A percentile compares a stretch with the other conserved stretches of the same genome.
Evolutionary conservation across 768 basidiomycete species (phyloP).

Genomic region (Tubosaeta sp.): DNA sequence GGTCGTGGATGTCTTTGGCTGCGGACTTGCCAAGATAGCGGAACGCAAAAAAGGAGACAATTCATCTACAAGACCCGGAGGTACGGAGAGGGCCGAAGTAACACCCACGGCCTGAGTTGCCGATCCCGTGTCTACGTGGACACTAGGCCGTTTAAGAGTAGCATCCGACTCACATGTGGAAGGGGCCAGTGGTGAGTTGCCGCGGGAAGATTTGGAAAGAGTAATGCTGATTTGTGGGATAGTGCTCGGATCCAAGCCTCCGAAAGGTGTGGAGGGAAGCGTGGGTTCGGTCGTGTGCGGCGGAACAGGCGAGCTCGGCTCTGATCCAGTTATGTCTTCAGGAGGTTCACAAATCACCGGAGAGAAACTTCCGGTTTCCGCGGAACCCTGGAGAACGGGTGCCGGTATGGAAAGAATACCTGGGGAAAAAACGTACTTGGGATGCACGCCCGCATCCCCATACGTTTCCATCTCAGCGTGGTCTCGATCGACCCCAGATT

Average conservation of each 20-base stretch:
- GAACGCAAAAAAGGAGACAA: slow-evolving; percentile 20
- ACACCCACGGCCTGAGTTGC: slow-evolving; percentile 18
- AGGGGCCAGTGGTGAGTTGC: slow-evolving; percentile 23
- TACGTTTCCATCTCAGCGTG: slow-evolving; percentile 5
- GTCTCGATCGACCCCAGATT: slow-evolving; percentile 30
- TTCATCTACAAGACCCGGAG: slow-evolving; percentile 19
- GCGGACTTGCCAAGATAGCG: slow-evolving; percentile 18
- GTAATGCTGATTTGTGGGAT: slow-evolving; percentile 31
- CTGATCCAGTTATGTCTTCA: slow-evolving; percentile 23
- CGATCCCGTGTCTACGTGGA: slow-evolving; percentile 27
- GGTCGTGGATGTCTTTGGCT: slow-evolving; percentile 23
- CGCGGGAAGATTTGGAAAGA: slow-evolving; percentile 27
- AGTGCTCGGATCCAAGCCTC: slow-evolving; percentile 12
- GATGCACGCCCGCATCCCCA: slow-evolving; percentile 17
- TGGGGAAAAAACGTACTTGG: slow-evolving; percentile 15
- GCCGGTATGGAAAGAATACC: slow-evolving; percentile 13
- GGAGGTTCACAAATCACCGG: slow-evolving; percentile 29
- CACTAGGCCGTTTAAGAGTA: slow-evolving; percentile 24
- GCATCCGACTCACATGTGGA: slow-evolving; percentile 26
- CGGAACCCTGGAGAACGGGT: slow-evolving; percentile 15
- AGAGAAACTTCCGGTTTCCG: slow-evolving; percentile 24
- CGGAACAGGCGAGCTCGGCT: slow-evolving; percentile 13
- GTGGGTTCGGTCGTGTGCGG: slow-evolving; percentile 10
- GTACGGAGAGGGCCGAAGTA: slow-evolving; percentile 7
- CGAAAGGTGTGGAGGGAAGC: slow-evolving; percentile 11